A percentile compares a stretch with the other conserved stretches of the same genome.
These are phyloP conservation scores for Dothistroma septosporum DNA, from an alignment of 2,329 filamentous ascomycete genomes.

Conservation along the genomic window DNA sequence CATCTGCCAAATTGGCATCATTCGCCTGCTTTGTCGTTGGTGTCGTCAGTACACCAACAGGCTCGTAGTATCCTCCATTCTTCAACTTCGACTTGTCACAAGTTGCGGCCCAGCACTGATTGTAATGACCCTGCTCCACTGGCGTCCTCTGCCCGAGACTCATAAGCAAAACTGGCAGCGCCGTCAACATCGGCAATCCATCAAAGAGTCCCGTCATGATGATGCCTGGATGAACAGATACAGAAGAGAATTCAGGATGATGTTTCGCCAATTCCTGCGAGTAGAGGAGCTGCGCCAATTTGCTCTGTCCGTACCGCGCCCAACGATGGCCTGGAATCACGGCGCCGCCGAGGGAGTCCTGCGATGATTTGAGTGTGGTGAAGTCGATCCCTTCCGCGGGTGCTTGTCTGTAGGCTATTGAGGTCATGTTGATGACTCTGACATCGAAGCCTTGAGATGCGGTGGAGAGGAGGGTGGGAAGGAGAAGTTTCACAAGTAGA, in stretches of 20 bases:
- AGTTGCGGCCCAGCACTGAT: constrained; percentile 25
- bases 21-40: constrained; percentile 27
- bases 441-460: constrained; percentile 20
- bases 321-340: constrained; percentile 28
- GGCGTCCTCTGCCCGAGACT: constrained; percentile 9
- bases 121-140: constrained; percentile 22
- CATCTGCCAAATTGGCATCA: constrained; percentile 32
- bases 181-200: constrained; percentile 18
- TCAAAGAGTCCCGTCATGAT: constrained; percentile 38
- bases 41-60: constrained; percentile 31
- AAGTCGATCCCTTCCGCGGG: constrained; percentile 20
- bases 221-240: constrained; percentile 43
- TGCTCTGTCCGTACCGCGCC: constrained; percentile 44
- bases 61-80: constrained; percentile 38
- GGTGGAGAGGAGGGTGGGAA: constrained; percentile 21
- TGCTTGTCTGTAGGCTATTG: constrained; percentile 21
- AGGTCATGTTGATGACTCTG: constrained; percentile 28
- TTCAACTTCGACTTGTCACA: constrained; percentile 13
- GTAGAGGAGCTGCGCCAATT: constrained; percentile 48
- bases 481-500: constrained; percentile 27
- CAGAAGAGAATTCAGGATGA: constrained; percentile 37
- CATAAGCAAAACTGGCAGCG: constrained; percentile 15
- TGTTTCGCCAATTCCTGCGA: constrained; percentile 39
- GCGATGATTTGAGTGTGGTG: constrained; percentile 24
- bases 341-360: constrained; percentile 8